Evolutionary conservation across 2,329 filamentous ascomycete species (phyloP).

Genomic region (Penicillium sclerotigenum): DNA sequence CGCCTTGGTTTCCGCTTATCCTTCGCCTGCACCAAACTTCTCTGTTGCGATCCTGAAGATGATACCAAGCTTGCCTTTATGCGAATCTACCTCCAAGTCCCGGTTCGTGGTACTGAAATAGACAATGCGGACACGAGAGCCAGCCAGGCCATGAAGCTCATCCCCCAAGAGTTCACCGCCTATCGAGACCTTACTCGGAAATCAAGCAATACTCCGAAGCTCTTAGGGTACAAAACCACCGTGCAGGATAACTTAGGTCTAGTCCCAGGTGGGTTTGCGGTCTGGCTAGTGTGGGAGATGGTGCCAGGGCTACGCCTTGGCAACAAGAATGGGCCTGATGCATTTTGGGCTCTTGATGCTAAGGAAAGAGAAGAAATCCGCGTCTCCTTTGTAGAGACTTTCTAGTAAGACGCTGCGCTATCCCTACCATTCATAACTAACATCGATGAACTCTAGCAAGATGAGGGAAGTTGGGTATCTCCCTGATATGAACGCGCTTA

Average conservation of each 20-base stretch:
- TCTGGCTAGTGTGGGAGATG: not conserved
- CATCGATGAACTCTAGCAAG: not conserved
- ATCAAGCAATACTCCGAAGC: not conserved
- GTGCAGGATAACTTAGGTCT: not conserved
- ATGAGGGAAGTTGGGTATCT: not conserved
- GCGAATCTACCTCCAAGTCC: not conserved
- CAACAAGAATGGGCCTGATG: not conserved
- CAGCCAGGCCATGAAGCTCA: not conserved
- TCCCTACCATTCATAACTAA: not conserved
- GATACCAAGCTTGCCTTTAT: not conserved
- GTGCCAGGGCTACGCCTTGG: not conserved
- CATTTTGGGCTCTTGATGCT: not conserved
- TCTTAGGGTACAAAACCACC: not conserved
- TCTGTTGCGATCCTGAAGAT: not conserved
- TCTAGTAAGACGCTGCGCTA: not conserved
- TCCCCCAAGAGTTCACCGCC: not conserved
- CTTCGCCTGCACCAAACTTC: not conserved
- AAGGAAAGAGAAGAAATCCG: not conserved
- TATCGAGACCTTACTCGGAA: not conserved
- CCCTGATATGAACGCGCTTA: not conserved
- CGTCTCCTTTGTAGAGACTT: not conserved
- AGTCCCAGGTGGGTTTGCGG: not conserved
- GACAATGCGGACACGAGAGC: not conserved
- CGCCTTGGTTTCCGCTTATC: not conserved
- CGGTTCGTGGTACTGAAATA: not conserved